These are phyloP conservation scores for Xerocomus amazonicus DNA, from an alignment of 1,284 basidiomycete species.

Conservation along the genomic window DNA sequence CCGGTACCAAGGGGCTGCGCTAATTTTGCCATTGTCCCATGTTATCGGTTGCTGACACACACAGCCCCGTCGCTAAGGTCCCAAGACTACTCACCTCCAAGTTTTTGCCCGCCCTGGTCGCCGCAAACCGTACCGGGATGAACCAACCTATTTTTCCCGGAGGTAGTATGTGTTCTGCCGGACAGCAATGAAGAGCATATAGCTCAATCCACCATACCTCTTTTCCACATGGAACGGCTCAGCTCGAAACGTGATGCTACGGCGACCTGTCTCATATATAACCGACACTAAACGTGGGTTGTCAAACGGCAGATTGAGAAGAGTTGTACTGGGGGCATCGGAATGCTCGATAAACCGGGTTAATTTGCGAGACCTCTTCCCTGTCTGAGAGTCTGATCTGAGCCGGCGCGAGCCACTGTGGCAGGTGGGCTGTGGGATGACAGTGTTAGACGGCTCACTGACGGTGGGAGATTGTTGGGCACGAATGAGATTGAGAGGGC, in stretches of 20 bases:
- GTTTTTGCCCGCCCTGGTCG: not conserved
- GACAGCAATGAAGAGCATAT: not conserved
- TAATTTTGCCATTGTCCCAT: constrained; percentile 26
- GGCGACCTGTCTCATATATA: not conserved
- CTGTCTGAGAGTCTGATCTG: too few species aligned
- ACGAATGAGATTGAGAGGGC: not conserved
- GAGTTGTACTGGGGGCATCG: not conserved
- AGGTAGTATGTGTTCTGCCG: not conserved
- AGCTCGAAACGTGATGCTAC: not conserved
- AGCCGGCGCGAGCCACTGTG: too few species aligned
- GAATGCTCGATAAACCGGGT: not conserved
- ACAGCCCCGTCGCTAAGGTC: constrained; percentile 1
- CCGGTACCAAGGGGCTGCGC: constrained; percentile 9
- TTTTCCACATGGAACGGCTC: not conserved
- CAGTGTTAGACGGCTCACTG: not conserved
- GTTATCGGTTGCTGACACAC: not conserved
- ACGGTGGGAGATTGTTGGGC: too few species aligned
- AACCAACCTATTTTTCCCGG: not conserved
- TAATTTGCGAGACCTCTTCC: not conserved
- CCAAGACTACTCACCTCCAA: not conserved
- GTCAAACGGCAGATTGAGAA: not conserved
- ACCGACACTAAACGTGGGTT: not conserved
- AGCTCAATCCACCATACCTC: too few species aligned
- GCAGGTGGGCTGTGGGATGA: too few species aligned
- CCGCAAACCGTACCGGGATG: not conserved